A percentile compares a stretch with the other conserved stretches of the same genome.
phyloP scores from a whole-genome alignment of 192 early-diverging fungal species.

The Chytriomyces confervae region DNA sequence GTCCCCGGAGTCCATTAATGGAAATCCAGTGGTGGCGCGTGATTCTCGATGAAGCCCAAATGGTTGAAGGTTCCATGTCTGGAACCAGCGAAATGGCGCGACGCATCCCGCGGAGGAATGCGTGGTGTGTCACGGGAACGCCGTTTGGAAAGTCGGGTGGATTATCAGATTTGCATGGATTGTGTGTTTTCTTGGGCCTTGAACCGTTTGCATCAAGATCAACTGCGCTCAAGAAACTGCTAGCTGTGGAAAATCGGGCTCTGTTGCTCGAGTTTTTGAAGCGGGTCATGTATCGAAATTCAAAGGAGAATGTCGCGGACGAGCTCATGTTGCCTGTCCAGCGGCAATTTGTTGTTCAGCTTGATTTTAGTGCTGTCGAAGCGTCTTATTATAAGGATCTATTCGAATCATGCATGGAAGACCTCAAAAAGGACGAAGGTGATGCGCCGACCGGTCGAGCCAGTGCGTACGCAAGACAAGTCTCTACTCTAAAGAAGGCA shows the following conservation, averaged over 20 bases:
- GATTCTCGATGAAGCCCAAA: slow-evolving; percentile 72
- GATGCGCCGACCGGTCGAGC: neutral
- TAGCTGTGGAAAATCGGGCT: slow-evolving; percentile 19
- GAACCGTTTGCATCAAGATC: slow-evolving; percentile 38
- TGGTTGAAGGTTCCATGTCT: slow-evolving; percentile 61
- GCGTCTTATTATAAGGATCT: slow-evolving; percentile 65
- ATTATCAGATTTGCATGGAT: slow-evolving; percentile 57
- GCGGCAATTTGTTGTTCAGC: slow-evolving; percentile 46
- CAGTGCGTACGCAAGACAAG: slow-evolving; percentile 9
- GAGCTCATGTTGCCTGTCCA: slow-evolving; percentile 67
- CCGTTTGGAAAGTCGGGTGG: slow-evolving; percentile 47
- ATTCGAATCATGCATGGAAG: slow-evolving; percentile 50
- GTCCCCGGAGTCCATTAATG: slow-evolving; percentile 53
- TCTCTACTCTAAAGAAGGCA: neutral
- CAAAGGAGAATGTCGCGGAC: slow-evolving; percentile 55
- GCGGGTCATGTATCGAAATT: slow-evolving; percentile 63
- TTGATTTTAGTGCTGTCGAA: slow-evolving; percentile 63
- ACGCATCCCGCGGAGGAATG: slow-evolving; percentile 58
- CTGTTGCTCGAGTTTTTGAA: slow-evolving; percentile 22
- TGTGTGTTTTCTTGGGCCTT: slow-evolving; percentile 57
- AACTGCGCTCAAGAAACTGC: neutral
- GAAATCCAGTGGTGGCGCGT: slow-evolving; percentile 65
- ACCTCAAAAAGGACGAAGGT: slow-evolving; percentile 37
- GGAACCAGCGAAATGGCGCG: slow-evolving; percentile 60
- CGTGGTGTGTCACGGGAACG: slow-evolving; percentile 74